Conservation (phyloP, 192 early-diverging fungal species). For the Backusella liffmaniae region DNA sequence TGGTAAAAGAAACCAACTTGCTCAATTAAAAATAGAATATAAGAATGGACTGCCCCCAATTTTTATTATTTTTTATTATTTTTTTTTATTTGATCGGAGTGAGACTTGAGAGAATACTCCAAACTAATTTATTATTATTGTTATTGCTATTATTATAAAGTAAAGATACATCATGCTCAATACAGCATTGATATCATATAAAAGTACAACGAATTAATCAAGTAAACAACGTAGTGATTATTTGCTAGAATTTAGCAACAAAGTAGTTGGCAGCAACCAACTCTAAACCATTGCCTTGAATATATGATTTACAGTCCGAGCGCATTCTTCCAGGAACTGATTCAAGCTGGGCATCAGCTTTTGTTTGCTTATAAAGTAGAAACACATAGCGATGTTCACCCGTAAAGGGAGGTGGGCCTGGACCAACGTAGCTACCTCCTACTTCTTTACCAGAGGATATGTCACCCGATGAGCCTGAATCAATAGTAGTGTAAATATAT, state of each 20-base stretch:
- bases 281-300: neutral
- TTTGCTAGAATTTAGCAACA: neutral
- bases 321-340: neutral
- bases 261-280: neutral
- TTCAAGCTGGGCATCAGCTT: conserved; percentile 15
- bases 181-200: no score
- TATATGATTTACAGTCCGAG: neutral
- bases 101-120: no score
- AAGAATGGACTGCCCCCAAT: neutral
- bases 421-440: conserved; percentile 44
- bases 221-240: no score
- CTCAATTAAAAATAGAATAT: neutral
- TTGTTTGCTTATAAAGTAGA: conserved; percentile 52
- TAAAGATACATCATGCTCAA: no score
- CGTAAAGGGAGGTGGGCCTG: conserved; percentile 48
- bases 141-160: no score
- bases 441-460: conserved; percentile 9
- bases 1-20: neutral
- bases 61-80: no score
- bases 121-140: no score
- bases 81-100: no score
- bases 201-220: no score
- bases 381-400: conserved; percentile 62
- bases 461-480: neutral
- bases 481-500: neutral